Evolutionary conservation across 2,329 filamentous ascomycete genomes (phyloP), one percentile per base, ranked within the genome.

Genomic region (Trichoderma guizhouense): DNA sequence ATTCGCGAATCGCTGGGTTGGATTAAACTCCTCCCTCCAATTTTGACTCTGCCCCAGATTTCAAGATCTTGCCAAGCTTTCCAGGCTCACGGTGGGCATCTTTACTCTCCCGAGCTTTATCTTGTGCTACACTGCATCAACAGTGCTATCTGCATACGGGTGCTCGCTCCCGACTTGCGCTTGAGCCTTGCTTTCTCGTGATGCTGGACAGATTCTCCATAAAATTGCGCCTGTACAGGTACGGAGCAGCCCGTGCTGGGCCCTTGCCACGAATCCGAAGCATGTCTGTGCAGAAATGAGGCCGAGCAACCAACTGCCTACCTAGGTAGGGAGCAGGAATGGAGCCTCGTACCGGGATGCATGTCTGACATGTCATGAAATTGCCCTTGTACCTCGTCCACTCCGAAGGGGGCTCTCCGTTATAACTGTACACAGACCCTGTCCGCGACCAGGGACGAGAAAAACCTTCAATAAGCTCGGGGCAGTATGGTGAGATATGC

Each of bases 301-400:
- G 34, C 66, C 66, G 66, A 61, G 24, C 55, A 43, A 34, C 66
- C 55, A 61, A 58, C 34, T 34, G 47, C 53, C 65, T 47, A 32
- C 65, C 55, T 61, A 61, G 57, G 55, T n/a, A 36, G 66, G 66
- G 66, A 62, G 39, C 15, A 62, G 66, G 66, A 61, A 69, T 62
- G 66, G 66, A 36, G 55, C 55, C 57, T 24, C 21, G 39, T 58
- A 53, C 66, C 39, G 57, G 66, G 66, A 69, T 69, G 66, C 66
- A 36, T 53, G 66, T 69, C 66, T 69, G 66, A 69, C 66, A 69
- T 39, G 66, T 62, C 66, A 69, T 69, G 66, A 53, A 51, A 60
- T 61, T 34, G 55, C 55, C 57, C 57, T 53, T 32, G 66, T 36
- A 60, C 18, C 32, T 61, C 57, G 66, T 36, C 36, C 39, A 69